Evolutionary conservation across 1,139 yeast genomes (phyloP).

Genomic region (Candida glucosophila): DNA sequence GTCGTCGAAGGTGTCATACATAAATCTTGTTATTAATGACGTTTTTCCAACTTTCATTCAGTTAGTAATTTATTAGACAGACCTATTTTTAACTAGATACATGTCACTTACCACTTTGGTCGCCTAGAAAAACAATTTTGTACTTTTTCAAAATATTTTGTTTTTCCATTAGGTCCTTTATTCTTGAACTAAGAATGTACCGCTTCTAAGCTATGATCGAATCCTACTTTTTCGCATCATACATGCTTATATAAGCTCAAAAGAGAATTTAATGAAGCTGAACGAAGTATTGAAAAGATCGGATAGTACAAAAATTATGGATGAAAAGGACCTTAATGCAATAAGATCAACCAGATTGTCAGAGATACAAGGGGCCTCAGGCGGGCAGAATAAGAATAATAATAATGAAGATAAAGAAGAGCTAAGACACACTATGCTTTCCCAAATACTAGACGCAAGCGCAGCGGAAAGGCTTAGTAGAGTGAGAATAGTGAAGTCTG

Average conservation of each 20-base stretch:
- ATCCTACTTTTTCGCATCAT: no score
- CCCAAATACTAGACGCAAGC: conserved; percentile 66
- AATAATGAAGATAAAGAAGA: conserved; percentile 19
- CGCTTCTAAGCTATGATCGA: no score
- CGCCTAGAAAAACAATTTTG: conserved; percentile 94
- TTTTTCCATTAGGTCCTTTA: conserved; percentile 3
- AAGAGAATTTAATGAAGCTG: no score
- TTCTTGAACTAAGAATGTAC: no score
- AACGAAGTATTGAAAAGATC: no score
- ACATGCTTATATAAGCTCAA: no score
- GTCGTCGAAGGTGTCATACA: conserved; percentile 98
- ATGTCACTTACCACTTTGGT: conserved; percentile 62
- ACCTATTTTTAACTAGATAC: background rate
- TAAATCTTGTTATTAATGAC: conserved; percentile 86
- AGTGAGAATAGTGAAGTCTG: conserved; percentile 84
- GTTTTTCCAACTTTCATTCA: conserved; percentile 72
- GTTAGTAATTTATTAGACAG: conserved; percentile 2
- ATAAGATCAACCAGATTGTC: conserved; percentile 82
- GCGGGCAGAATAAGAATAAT: conserved; percentile 7
- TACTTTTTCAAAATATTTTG: conserved; percentile 45
- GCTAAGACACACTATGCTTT: conserved; percentile 35
- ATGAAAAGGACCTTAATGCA: conserved; percentile 79
- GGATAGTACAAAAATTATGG: conserved; percentile 36
- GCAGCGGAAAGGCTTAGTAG: conserved; percentile 87
- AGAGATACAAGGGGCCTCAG: conserved; percentile 54